These are phyloP conservation scores for Colletotrichum sp. DNA, from an alignment of 2,329 filamentous ascomycete genomes.

Conservation along the genomic window DNA sequence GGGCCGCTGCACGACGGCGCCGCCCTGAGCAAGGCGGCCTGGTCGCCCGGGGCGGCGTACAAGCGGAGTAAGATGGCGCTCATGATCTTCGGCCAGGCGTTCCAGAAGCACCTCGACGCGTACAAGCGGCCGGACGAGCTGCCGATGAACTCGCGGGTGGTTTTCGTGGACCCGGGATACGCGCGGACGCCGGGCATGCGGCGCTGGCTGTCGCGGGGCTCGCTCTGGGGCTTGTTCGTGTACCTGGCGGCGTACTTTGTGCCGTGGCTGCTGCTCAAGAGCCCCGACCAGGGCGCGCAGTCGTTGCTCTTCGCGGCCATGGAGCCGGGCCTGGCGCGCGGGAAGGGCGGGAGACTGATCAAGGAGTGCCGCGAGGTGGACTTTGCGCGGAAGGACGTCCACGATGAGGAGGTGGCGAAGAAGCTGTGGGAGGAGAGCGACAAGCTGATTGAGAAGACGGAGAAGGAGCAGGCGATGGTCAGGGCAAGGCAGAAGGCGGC, in stretches of 20 bases:
- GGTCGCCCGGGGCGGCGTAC: constrained; percentile 63
- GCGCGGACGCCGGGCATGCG: constrained; percentile 86
- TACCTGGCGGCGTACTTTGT: constrained; percentile 81
- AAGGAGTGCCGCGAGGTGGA: constrained; percentile 87
- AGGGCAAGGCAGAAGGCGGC: constrained; percentile 43
- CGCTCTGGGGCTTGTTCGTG: constrained; percentile 75
- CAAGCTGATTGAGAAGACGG: constrained; percentile 77
- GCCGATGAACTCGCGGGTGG: constrained; percentile 81
- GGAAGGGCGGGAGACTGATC: constrained; percentile 70
- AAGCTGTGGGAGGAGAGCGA: constrained; percentile 91
- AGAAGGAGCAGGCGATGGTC: constrained; percentile 76
- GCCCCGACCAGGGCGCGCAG: constrained; percentile 81
- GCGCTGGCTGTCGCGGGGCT: constrained; percentile 85
- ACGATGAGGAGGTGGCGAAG: constrained; percentile 80
- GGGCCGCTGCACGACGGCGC: constrained; percentile 61
- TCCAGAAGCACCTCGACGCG: constrained; percentile 87
- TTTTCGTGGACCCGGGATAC: constrained; percentile 87
- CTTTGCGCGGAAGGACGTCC: constrained; percentile 73
- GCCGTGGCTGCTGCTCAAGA: constrained; percentile 90
- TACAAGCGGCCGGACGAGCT: constrained; percentile 84
- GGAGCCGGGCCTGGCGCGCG: constrained; percentile 71
- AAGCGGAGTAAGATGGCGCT: constrained; percentile 77
- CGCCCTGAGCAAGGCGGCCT: constrained; percentile 50
- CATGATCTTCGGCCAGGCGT: constrained; percentile 87
- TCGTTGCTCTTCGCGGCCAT: constrained; percentile 85